Conservation (phyloP, 495 filamentous ascomycete genomes). For the Evernia prunastri region DNA sequence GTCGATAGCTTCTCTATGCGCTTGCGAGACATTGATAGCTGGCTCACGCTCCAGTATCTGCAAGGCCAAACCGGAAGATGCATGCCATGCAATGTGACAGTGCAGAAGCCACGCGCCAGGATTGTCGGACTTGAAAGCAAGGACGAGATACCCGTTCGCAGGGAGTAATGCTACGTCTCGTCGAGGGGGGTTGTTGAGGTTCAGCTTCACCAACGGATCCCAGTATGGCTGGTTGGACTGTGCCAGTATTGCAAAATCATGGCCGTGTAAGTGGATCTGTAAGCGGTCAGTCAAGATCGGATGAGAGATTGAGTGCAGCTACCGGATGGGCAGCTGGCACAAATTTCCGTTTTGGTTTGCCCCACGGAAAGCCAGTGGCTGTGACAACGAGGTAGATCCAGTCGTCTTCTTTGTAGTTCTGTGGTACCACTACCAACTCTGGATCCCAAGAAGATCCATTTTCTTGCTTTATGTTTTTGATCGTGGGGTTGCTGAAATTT, state of each 20-base stretch:
- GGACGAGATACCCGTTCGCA: conserved; percentile 40
- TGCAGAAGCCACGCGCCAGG: conserved; percentile 40
- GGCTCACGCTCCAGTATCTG: conserved; percentile 37
- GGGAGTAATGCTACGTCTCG: conserved; percentile 54
- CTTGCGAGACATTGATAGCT: too few species aligned
- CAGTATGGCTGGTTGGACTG: conserved; percentile 33
- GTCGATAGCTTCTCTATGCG: too few species aligned
- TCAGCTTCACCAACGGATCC: conserved; percentile 24
- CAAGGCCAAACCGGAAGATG: conserved; percentile 31
- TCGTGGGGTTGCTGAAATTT: conserved; percentile 36
- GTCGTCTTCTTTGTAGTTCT: conserved; percentile 24
- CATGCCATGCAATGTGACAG: conserved; percentile 39
- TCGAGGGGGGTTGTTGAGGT: conserved; percentile 42
- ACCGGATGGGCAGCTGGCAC: conserved; percentile 17
- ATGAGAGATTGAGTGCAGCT: background rate
- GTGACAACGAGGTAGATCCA: conserved; percentile 16
- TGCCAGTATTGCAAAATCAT: conserved; percentile 52
- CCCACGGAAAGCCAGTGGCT: too few species aligned
- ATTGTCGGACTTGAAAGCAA: conserved; percentile 45
- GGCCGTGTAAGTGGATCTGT: conserved; percentile 50
- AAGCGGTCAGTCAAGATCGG: conserved; percentile 1
- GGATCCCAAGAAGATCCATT: background rate
- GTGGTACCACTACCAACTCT: background rate
- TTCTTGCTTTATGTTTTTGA: conserved; percentile 28
- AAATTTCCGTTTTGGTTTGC: too few species aligned